Evolutionary conservation across 1,284 basidiomycete species (phyloP).

Genomic region (Leccinum fuscescens): DNA sequence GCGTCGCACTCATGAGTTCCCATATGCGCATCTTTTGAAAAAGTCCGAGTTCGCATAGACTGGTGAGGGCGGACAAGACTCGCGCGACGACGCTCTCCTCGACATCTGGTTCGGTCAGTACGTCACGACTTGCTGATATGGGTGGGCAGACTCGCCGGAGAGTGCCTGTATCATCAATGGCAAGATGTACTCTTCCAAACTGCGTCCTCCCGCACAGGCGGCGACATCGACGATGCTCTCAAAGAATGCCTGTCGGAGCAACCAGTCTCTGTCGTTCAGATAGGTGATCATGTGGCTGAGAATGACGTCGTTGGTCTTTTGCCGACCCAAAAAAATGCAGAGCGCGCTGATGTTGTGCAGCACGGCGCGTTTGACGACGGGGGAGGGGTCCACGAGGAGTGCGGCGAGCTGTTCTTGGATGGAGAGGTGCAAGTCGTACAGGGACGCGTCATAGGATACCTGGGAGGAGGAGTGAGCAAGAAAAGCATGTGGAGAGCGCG

Average conservation of each 20-base stretch:
- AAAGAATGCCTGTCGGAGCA: constrained; percentile 88
- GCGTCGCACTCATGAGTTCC: constrained; percentile 74
- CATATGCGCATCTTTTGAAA: constrained; percentile 92
- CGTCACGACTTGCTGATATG: not conserved
- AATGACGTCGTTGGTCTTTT: constrained; percentile 92
- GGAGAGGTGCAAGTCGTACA: constrained; percentile 82
- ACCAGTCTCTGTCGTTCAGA: constrained; percentile 94
- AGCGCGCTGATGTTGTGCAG: constrained; percentile 82
- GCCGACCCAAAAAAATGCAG: constrained; percentile 90
- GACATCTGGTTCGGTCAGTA: constrained; percentile 59
- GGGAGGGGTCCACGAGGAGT: constrained; percentile 72
- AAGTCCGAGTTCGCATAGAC: constrained; percentile 81
- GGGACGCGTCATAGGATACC: constrained; percentile 85
- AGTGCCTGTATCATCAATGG: constrained; percentile 92
- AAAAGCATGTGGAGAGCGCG: not conserved
- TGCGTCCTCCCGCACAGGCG: constrained; percentile 84
- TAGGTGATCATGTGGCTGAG: constrained; percentile 99
- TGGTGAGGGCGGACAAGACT: constrained; percentile 82
- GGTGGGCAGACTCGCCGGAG: constrained; percentile 58
- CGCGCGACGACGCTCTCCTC: constrained; percentile 92
- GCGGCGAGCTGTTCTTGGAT: constrained; percentile 88
- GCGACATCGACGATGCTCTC: constrained; percentile 95
- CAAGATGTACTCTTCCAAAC: constrained; percentile 86
- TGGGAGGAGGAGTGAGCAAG: constrained; percentile 37
- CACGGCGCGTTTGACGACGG: constrained; percentile 74